These are phyloP conservation scores for Epichloe bromicola DNA, from an alignment of 2,329 filamentous ascomycete genomes.

Conservation along the genomic window DNA sequence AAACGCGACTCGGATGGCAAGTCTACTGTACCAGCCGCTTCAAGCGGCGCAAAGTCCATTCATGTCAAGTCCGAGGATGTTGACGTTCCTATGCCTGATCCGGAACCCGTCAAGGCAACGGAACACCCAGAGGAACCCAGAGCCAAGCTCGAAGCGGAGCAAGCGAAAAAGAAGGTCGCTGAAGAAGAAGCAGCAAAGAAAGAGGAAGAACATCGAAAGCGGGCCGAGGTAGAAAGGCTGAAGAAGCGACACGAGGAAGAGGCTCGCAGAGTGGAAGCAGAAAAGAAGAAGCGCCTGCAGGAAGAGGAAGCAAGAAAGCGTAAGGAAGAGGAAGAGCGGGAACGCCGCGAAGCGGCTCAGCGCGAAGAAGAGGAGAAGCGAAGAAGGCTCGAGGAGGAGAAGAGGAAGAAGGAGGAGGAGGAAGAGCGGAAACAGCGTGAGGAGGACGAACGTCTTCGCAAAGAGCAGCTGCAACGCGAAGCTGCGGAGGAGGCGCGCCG, in stretches of 20 bases:
- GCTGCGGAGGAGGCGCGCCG: conserved; percentile 36
- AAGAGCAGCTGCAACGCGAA: conserved; percentile 33
- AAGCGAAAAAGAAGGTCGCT: conserved; percentile 17
- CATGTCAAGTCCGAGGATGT: conserved; percentile 44
- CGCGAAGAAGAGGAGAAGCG: conserved; percentile 25
- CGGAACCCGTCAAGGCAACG: conserved; percentile 17
- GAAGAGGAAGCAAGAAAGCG: conserved; percentile 22
- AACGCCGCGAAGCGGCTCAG: conserved; percentile 21
- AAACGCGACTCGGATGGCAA: conserved; percentile 21
- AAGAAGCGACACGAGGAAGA: conserved; percentile 22
- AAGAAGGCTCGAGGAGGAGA: conserved; percentile 25
- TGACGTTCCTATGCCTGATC: conserved; percentile 44
- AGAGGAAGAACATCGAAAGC: conserved; percentile 17
- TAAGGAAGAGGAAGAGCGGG: conserved; percentile 23
- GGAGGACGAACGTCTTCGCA: conserved; percentile 32
- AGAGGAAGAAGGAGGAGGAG: conserved; percentile 24
- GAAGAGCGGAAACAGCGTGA: conserved; percentile 26
- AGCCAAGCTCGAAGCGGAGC: conserved; percentile 15
- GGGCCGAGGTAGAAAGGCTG: conserved; percentile 23
- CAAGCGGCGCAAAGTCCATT: conserved; percentile 34
- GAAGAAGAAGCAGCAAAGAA: conserved; percentile 22
- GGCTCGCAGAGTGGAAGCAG: conserved; percentile 19
- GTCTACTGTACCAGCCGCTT: conserved; percentile 27
- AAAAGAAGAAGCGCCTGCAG: conserved; percentile 19
- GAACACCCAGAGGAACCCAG: conserved; percentile 10